Evolutionary conservation across 2,329 filamentous ascomycete genomes (phyloP).

Genomic region (Westerdykella aurantiaca): DNA sequence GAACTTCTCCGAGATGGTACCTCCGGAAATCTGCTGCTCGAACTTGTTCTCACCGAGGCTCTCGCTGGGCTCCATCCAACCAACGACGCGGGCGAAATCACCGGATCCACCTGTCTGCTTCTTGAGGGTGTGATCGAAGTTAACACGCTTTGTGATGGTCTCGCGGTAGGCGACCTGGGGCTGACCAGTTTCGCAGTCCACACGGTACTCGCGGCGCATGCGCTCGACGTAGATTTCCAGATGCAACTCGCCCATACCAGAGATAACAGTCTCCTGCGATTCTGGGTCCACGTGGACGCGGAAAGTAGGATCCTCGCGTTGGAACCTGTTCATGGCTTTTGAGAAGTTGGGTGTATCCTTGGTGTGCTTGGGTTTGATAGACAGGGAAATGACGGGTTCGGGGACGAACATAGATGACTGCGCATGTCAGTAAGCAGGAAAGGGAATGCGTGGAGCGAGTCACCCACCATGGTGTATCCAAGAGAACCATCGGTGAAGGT

Average conservation of each 20-base stretch:
- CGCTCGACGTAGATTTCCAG: constrained; percentile 97
- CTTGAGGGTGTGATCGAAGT: constrained; percentile 90
- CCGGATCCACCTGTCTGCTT: constrained; percentile 94
- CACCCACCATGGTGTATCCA: constrained; percentile 73
- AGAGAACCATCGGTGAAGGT: constrained; percentile 93
- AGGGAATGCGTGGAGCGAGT: background rate
- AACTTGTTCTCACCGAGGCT: constrained; percentile 71
- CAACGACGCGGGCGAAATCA: constrained; percentile 88
- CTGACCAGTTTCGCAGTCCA: constrained; percentile 91
- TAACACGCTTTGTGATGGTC: constrained; percentile 72
- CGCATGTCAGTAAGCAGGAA: constrained; percentile 1
- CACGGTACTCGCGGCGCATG: constrained; percentile 92
- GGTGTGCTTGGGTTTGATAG: constrained; percentile 90
- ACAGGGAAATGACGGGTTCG: constrained; percentile 95
- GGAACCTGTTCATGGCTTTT: constrained; percentile 98
- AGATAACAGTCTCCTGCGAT: constrained; percentile 95
- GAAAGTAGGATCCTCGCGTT: constrained; percentile 97
- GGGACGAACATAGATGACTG: constrained; percentile 91
- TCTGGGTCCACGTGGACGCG: constrained; percentile 87
- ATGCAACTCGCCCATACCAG: constrained; percentile 96
- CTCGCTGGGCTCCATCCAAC: constrained; percentile 82
- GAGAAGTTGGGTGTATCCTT: constrained; percentile 92
- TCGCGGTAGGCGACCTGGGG: constrained; percentile 96
- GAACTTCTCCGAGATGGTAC: constrained; percentile 92
- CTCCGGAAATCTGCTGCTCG: constrained; percentile 80